These are phyloP conservation scores for Darksidea phi DNA, from an alignment of 495 filamentous ascomycete genomes.

Conservation along the genomic window DNA sequence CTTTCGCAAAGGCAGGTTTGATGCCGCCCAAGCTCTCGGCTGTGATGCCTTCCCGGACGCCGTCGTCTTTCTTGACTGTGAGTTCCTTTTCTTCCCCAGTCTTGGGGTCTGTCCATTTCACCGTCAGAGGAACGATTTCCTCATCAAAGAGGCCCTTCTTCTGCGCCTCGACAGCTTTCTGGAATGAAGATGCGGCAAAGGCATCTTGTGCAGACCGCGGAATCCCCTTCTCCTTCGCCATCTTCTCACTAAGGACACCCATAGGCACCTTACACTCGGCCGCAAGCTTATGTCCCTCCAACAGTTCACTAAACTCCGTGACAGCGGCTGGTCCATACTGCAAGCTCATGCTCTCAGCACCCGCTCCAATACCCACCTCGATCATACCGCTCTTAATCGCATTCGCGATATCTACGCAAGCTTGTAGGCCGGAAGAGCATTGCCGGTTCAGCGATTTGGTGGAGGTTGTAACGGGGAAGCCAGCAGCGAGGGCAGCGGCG, in stretches of 20 bases:
- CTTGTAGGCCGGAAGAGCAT: slow-evolving; percentile 86
- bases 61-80: slow-evolving; percentile 83
- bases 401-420: slow-evolving; percentile 89
- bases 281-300: slow-evolving; percentile 78
- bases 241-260: slow-evolving; percentile 90
- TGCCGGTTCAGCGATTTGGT: slow-evolving; percentile 88
- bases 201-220: slow-evolving; percentile 73
- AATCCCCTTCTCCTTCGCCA: slow-evolving; percentile 82
- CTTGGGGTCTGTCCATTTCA: slow-evolving; percentile 86
- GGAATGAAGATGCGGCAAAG: slow-evolving; percentile 86
- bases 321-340: slow-evolving; percentile 93
- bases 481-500: slow-evolving; percentile 85
- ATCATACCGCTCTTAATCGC: slow-evolving; percentile 88
- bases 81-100: slow-evolving; percentile 81
- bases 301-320: slow-evolving; percentile 88
- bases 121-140: slow-evolving; percentile 84
- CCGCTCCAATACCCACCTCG: slow-evolving; percentile 88
- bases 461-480: slow-evolving; percentile 79
- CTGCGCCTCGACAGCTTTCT: slow-evolving; percentile 85
- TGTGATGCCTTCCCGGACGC: slow-evolving; percentile 81
- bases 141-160: slow-evolving; percentile 85
- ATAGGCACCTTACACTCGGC: slow-evolving; percentile 98
- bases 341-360: slow-evolving; percentile 94
- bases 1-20: slow-evolving; percentile 84
- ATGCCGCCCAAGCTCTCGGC: slow-evolving; percentile 85